Base-by-base conservation (phyloP, 2,329 filamentous ascomycete species). In the Pestalotiopsis sp. region DNA sequence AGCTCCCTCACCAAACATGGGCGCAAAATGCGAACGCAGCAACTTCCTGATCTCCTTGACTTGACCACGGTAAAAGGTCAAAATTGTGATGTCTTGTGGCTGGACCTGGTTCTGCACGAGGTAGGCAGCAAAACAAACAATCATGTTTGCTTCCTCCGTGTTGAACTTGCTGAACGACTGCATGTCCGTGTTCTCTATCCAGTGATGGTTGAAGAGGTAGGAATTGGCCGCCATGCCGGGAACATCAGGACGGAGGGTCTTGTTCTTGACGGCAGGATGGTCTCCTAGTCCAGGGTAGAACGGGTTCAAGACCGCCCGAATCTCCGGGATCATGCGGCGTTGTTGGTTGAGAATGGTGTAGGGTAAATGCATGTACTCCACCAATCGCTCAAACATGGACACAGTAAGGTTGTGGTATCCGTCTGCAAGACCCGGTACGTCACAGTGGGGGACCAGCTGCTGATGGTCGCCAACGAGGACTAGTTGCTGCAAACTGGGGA, bases 41-140 rank as follows among this genome's bases (percentile, higher is more conserved):
- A 81, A 78, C 14, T 81, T 83, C 0, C 90, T 74, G 2, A 97
- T 84, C 2, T 85, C 81, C 72, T 91, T 92, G 59, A 91, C 86
- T 76, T 98, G 95, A 0, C 93, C 94, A 58, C 93, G 94, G 83
- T 97, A 98, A 76, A 96, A 97, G 0, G 94, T 95, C 64, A 98
- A 80, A 3, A 97, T 83, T 0, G 94, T 97, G 68, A 97, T 94
- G 5, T 91, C 84, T 0, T 81, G 77, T 0, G 86, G 77, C 0
- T 81, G 73, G 1, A 91, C 81, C 0, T 91, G 91, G 71, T 95
- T 95, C 69, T 89, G 81, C 1, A 91, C 78, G 0, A 98, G 87
- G 74, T 97, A 92, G 31, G 88, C 82, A 71, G 91, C 90, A 72
- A 97, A 92, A 0, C 85, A 85, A 0, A 90, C 87, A 38, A 97